Conservation (phyloP, 2,329 filamentous ascomycete species). For the Talaromyces verruculosus region DNA sequence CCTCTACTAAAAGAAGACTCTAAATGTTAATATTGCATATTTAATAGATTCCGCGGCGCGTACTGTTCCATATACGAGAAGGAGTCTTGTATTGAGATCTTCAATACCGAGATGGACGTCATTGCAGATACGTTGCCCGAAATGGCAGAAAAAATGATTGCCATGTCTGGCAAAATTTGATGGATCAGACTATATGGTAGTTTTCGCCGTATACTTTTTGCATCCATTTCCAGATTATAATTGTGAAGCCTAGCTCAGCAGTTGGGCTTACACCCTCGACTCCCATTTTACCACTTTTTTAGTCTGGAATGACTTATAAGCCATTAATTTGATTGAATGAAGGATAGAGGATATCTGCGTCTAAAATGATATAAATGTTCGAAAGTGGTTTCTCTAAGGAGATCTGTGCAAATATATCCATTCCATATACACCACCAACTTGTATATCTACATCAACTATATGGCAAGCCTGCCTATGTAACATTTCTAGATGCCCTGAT, state of each 20-base stretch:
- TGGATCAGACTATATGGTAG: neutral
- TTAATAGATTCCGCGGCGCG: slow-evolving; percentile 50
- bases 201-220: neutral
- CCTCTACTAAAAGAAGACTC: no score
- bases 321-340: neutral
- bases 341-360: neutral
- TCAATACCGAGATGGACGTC: slow-evolving; percentile 53
- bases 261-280: neutral
- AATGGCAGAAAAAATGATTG: slow-evolving; percentile 44
- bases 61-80: slow-evolving; percentile 57
- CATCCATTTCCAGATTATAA: neutral
- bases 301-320: neutral
- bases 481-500: neutral
- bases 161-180: neutral
- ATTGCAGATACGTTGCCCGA: slow-evolving; percentile 48
- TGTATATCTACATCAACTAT: neutral
- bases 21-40: neutral
- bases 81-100: slow-evolving; percentile 53
- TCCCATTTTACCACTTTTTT: neutral
- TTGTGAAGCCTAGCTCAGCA: neutral
- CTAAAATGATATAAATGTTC: neutral
- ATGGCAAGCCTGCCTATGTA: neutral
- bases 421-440: neutral
- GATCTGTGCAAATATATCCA: neutral
- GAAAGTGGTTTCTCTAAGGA: neutral